Evolutionary conservation across 2,329 filamentous ascomycete genomes (phyloP).

Genomic region (Paraphaeosphaeria minitans): DNA sequence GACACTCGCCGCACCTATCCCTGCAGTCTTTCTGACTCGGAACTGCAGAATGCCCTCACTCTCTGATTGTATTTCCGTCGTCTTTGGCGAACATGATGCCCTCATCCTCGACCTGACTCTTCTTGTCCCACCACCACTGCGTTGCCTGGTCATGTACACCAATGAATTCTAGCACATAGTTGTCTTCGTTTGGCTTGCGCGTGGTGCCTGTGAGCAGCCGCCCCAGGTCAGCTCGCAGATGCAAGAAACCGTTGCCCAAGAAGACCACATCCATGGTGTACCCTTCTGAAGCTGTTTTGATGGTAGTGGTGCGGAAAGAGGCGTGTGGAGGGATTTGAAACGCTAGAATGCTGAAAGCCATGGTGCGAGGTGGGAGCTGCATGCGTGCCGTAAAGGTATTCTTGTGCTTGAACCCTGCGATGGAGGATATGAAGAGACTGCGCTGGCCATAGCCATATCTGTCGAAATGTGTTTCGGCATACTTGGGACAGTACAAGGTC

Average conservation of each 20-base stretch:
- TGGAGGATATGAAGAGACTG: constrained; percentile 26
- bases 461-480: constrained; percentile 32
- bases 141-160: constrained; percentile 26
- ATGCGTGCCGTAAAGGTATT: constrained; percentile 32
- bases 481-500: constrained; percentile 36
- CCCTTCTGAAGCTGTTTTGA: constrained; percentile 29
- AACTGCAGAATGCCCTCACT: background rate
- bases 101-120: constrained; percentile 25
- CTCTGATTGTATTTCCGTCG: constrained; percentile 13
- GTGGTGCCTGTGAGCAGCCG: constrained; percentile 34
- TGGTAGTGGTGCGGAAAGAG: constrained; percentile 24
- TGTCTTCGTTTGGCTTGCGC: constrained; percentile 17
- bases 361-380: constrained; percentile 33
- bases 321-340: constrained; percentile 37
- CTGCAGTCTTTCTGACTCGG: background rate
- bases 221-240: constrained; percentile 31
- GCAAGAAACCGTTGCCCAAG: constrained; percentile 37
- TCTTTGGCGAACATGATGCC: constrained; percentile 25
- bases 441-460: constrained; percentile 35
- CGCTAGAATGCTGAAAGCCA: constrained; percentile 22
- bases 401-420: constrained; percentile 20
- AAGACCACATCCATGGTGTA: constrained; percentile 35
- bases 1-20: background rate
- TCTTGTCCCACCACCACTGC: constrained; percentile 17
- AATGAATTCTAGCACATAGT: constrained; percentile 29